Conservation (phyloP, 1,284 basidiomycete species). For the Porogramme epimiltina region DNA sequence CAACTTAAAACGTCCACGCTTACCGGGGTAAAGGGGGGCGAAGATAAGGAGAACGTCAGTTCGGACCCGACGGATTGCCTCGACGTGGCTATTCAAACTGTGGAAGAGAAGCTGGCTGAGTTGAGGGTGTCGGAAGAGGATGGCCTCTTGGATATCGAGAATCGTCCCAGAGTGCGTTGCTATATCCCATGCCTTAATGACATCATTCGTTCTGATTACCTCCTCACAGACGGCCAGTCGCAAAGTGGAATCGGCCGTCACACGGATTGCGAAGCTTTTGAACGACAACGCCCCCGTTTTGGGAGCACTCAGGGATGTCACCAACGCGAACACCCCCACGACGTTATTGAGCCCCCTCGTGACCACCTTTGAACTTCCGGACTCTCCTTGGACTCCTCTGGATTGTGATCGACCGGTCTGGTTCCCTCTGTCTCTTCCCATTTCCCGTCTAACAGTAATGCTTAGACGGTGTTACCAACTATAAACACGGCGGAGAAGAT, state of each 20-base stretch:
- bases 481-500: constrained; percentile 50
- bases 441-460: background rate
- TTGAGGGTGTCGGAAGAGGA: constrained; percentile 20
- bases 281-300: background rate
- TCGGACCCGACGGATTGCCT: constrained; percentile 25
- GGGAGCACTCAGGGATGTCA: constrained; percentile 6
- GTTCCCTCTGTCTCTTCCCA: background rate
- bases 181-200: too few relatives aligned
- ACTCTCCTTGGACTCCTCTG: constrained; percentile 14
- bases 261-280: background rate
- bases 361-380: constrained; percentile 7
- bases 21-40: background rate
- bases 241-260: background rate
- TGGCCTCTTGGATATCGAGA: too few relatives aligned
- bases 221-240: background rate
- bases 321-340: background rate
- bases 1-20: constrained; percentile 16
- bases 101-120: constrained; percentile 40
- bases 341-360: constrained; percentile 5
- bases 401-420: constrained; percentile 12
- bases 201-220: too few relatives aligned
- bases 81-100: constrained; percentile 39
- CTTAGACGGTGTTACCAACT: constrained; percentile 11
- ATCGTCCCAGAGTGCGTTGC: background rate
- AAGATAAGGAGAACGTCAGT: constrained; percentile 9